phyloP scores from a whole-genome alignment of 495 filamentous ascomycete genomes.

The Venustampulla echinocandica region DNA sequence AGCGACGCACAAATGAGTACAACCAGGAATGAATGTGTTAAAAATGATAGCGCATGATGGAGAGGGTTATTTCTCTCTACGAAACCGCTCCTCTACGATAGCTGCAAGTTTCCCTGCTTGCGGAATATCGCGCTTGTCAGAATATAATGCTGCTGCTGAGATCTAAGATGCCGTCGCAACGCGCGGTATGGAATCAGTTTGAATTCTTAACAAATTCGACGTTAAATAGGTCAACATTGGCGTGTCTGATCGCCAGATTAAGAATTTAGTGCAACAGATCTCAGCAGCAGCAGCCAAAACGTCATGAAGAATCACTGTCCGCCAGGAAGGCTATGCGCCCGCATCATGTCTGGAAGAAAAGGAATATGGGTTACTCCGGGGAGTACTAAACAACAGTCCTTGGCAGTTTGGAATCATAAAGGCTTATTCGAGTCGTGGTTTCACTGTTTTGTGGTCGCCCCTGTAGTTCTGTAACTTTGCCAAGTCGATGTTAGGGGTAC shows the following conservation, averaged over 20 bases:
- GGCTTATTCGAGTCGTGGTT: neutral
- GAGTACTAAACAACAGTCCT: neutral
- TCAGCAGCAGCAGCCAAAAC: neutral
- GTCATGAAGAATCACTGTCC: neutral
- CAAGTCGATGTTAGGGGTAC: no score
- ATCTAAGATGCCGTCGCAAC: neutral
- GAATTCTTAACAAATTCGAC: neutral
- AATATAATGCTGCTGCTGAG: neutral
- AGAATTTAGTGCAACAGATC: neutral
- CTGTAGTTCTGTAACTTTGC: neutral
- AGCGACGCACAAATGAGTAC: neutral
- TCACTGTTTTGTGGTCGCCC: no score
- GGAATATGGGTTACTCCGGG: neutral
- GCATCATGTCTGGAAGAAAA: neutral
- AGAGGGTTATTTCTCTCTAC: neutral
- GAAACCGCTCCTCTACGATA: neutral
- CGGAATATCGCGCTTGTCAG: neutral
- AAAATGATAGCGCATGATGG: neutral
- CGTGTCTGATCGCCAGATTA: neutral
- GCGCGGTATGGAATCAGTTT: neutral
- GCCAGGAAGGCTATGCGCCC: neutral
- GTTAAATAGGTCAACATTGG: neutral
- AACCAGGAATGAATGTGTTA: neutral
- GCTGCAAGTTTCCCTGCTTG: neutral
- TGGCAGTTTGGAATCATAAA: neutral